These are phyloP conservation scores for Colletotrichum theobromicola DNA, from an alignment of 2,329 filamentous ascomycete genomes.

Conservation along the genomic window DNA sequence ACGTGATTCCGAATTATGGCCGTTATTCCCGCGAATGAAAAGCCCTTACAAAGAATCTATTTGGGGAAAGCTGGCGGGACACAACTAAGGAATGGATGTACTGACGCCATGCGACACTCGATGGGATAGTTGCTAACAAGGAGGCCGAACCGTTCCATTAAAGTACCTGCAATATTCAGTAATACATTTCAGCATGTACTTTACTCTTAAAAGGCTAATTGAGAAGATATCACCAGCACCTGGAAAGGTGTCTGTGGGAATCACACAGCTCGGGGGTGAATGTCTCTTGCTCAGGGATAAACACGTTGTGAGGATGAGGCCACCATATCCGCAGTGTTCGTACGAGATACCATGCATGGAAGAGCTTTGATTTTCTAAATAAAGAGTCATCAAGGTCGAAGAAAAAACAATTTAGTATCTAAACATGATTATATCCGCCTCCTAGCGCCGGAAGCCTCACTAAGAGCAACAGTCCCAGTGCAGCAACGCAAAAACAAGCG, in stretches of 20 bases:
- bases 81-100: no score
- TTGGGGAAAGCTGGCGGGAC: no score
- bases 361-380: background rate
- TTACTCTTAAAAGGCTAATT: no score
- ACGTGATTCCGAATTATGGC: no score
- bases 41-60: no score
- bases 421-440: constrained; percentile 30
- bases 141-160: background rate
- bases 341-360: background rate
- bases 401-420: background rate
- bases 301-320: background rate
- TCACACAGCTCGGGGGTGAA: background rate
- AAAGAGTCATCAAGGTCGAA: background rate
- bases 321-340: background rate
- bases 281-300: background rate
- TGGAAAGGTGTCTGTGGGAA: background rate
- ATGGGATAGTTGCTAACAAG: background rate
- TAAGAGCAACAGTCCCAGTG: background rate
- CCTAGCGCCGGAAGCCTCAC: constrained; percentile 5
- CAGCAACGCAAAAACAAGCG: constrained; percentile 17
- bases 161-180: no score
- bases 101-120: no score
- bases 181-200: no score
- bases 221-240: no score
- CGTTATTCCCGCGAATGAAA: no score